Evolutionary conservation across 371 early-diverging fungal species (phyloP).

Genomic region (Massospora cicadina): DNA sequence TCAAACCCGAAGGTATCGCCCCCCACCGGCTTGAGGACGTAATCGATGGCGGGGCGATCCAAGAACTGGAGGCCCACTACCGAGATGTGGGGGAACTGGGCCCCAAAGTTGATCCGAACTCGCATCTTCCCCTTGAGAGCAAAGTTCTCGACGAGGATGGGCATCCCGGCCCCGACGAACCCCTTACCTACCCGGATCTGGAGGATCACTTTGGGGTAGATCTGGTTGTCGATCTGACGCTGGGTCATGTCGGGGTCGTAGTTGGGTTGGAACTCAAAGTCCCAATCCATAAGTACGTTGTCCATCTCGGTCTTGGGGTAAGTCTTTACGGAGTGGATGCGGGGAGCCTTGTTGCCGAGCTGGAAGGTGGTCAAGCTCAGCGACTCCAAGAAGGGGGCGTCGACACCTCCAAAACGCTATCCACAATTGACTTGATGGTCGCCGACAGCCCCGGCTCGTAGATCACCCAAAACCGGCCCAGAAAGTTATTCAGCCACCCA

Average conservation of each 20-base stretch:
- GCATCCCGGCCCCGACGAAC: conserved; percentile 77
- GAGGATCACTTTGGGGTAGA: conserved; percentile 87
- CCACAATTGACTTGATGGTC: conserved; percentile 48
- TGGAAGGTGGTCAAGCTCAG: conserved; percentile 85
- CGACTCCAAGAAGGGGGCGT: conserved; percentile 79
- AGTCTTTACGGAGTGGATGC: conserved; percentile 68
- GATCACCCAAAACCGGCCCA: conserved; percentile 80
- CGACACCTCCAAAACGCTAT: conserved; percentile 51
- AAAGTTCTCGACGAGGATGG: conserved; percentile 85
- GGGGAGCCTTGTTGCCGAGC: conserved; percentile 92
- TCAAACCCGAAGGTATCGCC: conserved; percentile 71
- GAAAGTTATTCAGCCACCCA: conserved; percentile 93
- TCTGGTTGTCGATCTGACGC: conserved; percentile 32
- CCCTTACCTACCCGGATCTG: conserved; percentile 80
- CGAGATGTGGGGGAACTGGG: conserved; percentile 75
- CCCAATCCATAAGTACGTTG: conserved; percentile 87
- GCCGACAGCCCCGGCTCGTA: conserved; percentile 82
- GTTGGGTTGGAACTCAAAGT: conserved; percentile 68
- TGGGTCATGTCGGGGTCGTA: conserved; percentile 46
- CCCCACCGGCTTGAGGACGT: conserved; percentile 82
- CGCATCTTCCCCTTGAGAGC: conserved; percentile 69
- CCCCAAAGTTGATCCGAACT: conserved; percentile 60
- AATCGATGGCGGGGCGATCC: conserved; percentile 81
- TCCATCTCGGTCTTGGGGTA: conserved; percentile 63
- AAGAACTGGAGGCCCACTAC: conserved; percentile 72